Base-by-base conservation (phyloP, 257 asterid species). In the Haberlea rhodopensis region DNA sequence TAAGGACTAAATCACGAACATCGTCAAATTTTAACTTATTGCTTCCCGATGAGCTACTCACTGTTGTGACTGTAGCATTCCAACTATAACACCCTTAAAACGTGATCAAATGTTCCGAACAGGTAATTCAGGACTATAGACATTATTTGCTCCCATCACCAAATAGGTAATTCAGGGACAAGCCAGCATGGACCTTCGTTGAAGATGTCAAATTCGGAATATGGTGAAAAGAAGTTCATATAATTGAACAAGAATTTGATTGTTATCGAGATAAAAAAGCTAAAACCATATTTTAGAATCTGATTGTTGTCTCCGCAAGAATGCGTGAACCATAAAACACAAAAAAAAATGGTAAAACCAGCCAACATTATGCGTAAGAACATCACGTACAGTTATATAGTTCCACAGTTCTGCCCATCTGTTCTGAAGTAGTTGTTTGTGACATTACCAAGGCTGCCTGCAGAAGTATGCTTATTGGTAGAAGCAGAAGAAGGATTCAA, bases 391-490 rank as follows among this genome's bases (percentile, higher is more conserved):
- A 52, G 91, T 85, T 22, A 88, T 74, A 60, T 83, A 84, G 80
- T 88, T 78, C 95, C 95, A 68, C 88, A 80, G 76, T 85, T 86
- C 69, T 85, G 95, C 27, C 96, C 96, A 77, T 88, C 95, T 4
- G 91, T 73, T 46, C 95, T 78, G 19, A 53, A 29, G 66, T 88
- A 85, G 84, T 88, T 85, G 80, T 88, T 88, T 8, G 79, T 69
- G 65, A 71, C 67, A 27, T 52, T 72, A 40, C 82, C 73, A 20
- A 74, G 73, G 34, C 52, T 71, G 40, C 81, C 75, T 0, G 94
- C 75, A 20, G 87, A 84, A 60, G 71, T 73, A 43, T 79, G 66
- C 56, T 84, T 76, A 53, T 18, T 59, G 73, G 22, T 72, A 57
- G 76, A 84, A 18, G 72, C 59, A 19, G 71, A 34, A 63, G 72